These are phyloP conservation scores for Zangia roseola DNA, from an alignment of 768 basidiomycete species.

Conservation along the genomic window DNA sequence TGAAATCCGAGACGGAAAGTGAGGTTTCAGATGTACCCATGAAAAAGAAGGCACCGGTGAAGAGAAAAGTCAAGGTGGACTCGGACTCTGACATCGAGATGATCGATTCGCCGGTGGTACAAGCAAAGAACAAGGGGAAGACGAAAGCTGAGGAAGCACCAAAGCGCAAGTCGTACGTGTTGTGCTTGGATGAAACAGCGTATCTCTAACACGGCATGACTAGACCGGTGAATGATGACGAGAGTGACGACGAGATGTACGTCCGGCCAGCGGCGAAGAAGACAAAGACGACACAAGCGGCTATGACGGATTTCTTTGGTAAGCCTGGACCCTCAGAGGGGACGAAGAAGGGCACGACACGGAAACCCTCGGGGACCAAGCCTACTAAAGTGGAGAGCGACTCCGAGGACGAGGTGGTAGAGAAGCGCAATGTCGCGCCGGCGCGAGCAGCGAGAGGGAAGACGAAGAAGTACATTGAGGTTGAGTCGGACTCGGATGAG, in stretches of 20 bases:
- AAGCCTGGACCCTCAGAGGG: conserved; percentile 40
- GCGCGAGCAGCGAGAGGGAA: conserved; percentile 49
- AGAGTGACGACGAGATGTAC: conserved; percentile 43
- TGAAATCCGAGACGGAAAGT: conserved; percentile 41
- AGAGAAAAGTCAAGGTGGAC: conserved; percentile 28
- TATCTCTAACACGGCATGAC: conserved; percentile 6
- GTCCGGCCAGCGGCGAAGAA: conserved; percentile 55
- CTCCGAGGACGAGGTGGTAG: conserved; percentile 40
- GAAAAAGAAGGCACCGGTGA: conserved; percentile 20
- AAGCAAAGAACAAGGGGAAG: conserved; percentile 45
- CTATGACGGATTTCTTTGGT: conserved; percentile 61
- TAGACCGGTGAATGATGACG: conserved; percentile 35
- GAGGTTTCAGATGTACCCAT: conserved; percentile 28
- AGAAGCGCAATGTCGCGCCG: conserved; percentile 41
- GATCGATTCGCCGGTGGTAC: conserved; percentile 20
- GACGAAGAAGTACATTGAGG: conserved; percentile 63
- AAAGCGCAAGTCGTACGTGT: conserved; percentile 70
- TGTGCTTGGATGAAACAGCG: neutral
- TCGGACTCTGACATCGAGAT: conserved; percentile 42
- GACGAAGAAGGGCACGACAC: conserved; percentile 40
- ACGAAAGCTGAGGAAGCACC: conserved; percentile 34
- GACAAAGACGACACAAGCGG: conserved; percentile 39
- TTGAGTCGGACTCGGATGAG: conserved; percentile 45
- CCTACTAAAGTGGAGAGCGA: conserved; percentile 45
- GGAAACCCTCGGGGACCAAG: conserved; percentile 59